Percentiles rank a stretch among this genome's conserved stretches.
Evolutionary conservation across 768 basidiomycete species (phyloP).

Genomic region (Tricholoma matsutake): DNA sequence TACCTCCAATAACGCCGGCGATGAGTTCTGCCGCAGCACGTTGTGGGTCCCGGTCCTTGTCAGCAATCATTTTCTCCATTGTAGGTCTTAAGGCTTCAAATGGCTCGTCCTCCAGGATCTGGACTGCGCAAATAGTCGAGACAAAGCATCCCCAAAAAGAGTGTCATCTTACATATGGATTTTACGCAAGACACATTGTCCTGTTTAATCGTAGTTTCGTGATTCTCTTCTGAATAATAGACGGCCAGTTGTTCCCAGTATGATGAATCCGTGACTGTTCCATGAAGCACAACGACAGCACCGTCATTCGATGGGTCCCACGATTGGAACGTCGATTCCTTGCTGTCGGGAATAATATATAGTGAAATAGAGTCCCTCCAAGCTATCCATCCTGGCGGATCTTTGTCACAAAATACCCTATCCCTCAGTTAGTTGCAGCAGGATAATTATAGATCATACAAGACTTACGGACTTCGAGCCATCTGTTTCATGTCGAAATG

Average conservation of each 20-base stretch:
- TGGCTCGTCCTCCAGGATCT: constrained; percentile 74
- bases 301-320: constrained; percentile 56
- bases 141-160: constrained; percentile 1
- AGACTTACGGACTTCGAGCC: constrained; percentile 44
- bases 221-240: constrained; percentile 78
- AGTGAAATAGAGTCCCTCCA: constrained; percentile 47
- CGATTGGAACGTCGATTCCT: constrained; percentile 49
- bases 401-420: constrained; percentile 55
- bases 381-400: constrained; percentile 66
- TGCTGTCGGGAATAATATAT: constrained; percentile 46
- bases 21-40: constrained; percentile 84
- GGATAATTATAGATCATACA: not conserved
- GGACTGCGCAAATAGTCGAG: constrained; percentile 43
- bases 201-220: constrained; percentile 57
- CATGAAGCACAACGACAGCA: constrained; percentile 48
- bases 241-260: constrained; percentile 71
- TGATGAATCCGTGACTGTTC: constrained; percentile 39
- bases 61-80: constrained; percentile 57
- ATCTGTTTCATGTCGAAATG: constrained; percentile 40
- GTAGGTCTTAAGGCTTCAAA: constrained; percentile 59
- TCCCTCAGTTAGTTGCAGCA: constrained; percentile 1
- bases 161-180: constrained; percentile 57
- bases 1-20: constrained; percentile 68
- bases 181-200: constrained; percentile 74
- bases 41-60: constrained; percentile 84